Percentiles rank a stretch among this genome's conserved stretches.
Evolutionary conservation across 1,284 basidiomycete species (phyloP).

Genomic region (Malassezia japonica): DNA sequence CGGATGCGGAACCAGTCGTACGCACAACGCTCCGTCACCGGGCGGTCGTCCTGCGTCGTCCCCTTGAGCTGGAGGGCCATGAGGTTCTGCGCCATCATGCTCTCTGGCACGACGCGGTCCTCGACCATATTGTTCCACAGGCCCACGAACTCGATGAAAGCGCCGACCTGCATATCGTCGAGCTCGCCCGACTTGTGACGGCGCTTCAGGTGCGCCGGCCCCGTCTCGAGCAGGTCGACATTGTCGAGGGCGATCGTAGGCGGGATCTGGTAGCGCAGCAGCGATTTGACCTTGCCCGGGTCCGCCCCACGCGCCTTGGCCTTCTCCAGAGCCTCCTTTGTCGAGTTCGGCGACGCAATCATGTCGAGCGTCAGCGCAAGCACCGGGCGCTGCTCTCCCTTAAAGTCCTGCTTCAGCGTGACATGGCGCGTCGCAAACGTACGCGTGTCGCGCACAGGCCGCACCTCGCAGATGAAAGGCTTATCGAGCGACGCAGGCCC

Average conservation of each 20-base stretch:
- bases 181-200: conserved; percentile 21
- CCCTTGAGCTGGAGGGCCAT: conserved; percentile 6
- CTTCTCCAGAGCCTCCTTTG: neutral
- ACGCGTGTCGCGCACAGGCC: conserved; percentile 25
- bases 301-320: neutral
- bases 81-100: conserved; percentile 7
- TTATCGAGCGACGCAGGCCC: conserved; percentile 25
- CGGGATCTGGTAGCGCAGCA: conserved; percentile 18
- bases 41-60: conserved; percentile 6
- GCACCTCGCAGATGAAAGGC: conserved; percentile 23
- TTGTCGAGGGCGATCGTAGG: conserved; percentile 17
- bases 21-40: conserved; percentile 11
- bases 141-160: neutral
- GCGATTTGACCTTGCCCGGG: neutral
- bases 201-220: conserved; percentile 12
- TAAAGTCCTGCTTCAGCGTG: conserved; percentile 21
- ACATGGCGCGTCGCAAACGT: conserved; percentile 31
- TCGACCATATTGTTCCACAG: conserved; percentile 9
- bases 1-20: conserved; percentile 22
- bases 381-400: conserved; percentile 20
- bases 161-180: conserved; percentile 2
- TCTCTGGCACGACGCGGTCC: neutral
- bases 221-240: conserved; percentile 12
- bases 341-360: conserved; percentile 21
- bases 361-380: conserved; percentile 29